These are phyloP conservation scores for Exutisphaerella laricina DNA, from an alignment of 2,329 filamentous ascomycete species.

Conservation along the genomic window DNA sequence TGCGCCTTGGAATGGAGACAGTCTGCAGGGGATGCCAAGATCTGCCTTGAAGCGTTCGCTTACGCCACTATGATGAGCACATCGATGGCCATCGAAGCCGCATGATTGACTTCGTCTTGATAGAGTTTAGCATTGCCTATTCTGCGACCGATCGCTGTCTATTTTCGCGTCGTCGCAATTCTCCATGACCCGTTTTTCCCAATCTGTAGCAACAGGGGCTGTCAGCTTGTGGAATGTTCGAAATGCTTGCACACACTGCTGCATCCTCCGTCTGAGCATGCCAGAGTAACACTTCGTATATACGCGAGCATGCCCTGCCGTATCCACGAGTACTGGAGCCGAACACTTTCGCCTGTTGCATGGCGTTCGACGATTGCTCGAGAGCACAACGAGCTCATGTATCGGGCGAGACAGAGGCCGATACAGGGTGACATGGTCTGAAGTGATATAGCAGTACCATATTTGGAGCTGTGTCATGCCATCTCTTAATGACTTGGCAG, in stretches of 20 bases:
- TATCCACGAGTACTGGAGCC: background rate
- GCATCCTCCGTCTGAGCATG: background rate
- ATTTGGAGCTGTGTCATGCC: background rate
- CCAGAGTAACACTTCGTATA: no score
- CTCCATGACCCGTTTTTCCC: background rate
- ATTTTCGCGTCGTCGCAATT: background rate
- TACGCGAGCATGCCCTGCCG: background rate
- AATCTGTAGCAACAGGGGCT: background rate
- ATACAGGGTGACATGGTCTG: background rate
- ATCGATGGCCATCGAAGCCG: conserved; percentile 3
- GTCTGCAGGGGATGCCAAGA: conserved; percentile 32
- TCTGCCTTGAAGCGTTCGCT: conserved; percentile 41
- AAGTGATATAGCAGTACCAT: background rate
- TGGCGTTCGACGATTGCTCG: background rate
- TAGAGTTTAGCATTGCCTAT: background rate
- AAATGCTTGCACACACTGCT: background rate
- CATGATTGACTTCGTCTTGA: conserved; percentile 12
- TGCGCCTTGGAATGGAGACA: conserved; percentile 17
- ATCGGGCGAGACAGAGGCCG: background rate
- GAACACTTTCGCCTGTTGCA: background rate
- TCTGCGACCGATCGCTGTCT: background rate
- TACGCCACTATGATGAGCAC: conserved; percentile 6
- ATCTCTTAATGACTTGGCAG: background rate
- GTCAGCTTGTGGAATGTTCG: background rate
- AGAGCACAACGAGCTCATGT: background rate